Conservation (phyloP, 257 asterid species). For the Fraxinus excelsior region DNA sequence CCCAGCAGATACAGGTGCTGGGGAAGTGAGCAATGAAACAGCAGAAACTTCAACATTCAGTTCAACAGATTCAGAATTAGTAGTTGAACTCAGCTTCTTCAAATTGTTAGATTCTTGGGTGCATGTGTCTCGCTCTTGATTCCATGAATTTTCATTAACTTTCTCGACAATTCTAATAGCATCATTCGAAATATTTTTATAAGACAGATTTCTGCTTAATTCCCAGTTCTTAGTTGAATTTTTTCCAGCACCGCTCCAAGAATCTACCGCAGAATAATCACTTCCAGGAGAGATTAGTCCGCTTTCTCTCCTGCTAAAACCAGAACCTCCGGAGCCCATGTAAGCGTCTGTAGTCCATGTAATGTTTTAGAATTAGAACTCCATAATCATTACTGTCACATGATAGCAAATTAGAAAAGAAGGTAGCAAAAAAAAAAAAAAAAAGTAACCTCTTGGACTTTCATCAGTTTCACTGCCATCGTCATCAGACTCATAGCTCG, state of each 20-base stretch:
- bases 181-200: slow-evolving; percentile 43
- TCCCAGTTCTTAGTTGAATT: slow-evolving; percentile 47
- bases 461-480: slow-evolving; percentile 74
- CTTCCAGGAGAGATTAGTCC: slow-evolving; percentile 73
- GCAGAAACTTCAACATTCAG: slow-evolving; percentile 44
- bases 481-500: slow-evolving; percentile 83
- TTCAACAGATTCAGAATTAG: slow-evolving; percentile 45
- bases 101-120: slow-evolving; percentile 39
- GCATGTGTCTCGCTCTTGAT: slow-evolving; percentile 41
- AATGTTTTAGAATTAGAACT: slow-evolving; percentile 6
- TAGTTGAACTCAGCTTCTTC: slow-evolving; percentile 40
- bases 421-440: slow-evolving; percentile 20
- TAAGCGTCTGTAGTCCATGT: slow-evolving; percentile 56
- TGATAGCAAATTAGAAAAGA: slow-evolving; percentile 5
- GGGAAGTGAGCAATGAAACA: slow-evolving; percentile 39
- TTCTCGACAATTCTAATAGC: slow-evolving; percentile 46
- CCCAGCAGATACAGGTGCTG: slow-evolving; percentile 42
- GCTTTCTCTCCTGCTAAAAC: slow-evolving; percentile 71
- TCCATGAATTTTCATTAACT: slow-evolving; percentile 55
- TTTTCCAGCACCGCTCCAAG: slow-evolving; percentile 55
- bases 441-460: slow-evolving; percentile 62
- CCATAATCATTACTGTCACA: neutral
- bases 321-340: slow-evolving; percentile 62
- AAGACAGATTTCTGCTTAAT: slow-evolving; percentile 44
- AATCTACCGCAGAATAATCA: slow-evolving; percentile 60